phyloP scores from a whole-genome alignment of 805 yeast genomes.

The Deakozyma indianensis region DNA sequence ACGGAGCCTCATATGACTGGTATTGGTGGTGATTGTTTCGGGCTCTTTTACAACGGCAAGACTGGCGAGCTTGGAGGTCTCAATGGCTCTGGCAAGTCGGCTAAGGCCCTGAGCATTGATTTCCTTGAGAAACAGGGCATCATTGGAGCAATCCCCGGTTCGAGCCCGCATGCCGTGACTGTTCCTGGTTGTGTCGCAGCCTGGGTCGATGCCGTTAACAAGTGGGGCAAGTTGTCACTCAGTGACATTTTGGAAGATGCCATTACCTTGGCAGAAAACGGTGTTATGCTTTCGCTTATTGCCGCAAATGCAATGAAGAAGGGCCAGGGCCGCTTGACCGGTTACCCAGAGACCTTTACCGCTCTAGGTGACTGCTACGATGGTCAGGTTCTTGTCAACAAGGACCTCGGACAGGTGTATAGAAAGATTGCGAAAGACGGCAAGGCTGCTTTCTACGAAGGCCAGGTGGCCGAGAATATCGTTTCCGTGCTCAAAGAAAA shows the following conservation, averaged over 20 bases:
- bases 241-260: slow-evolving; percentile 31
- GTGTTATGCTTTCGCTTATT: slow-evolving; percentile 51
- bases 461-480: slow-evolving; percentile 54
- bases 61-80: slow-evolving; percentile 44
- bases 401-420: slow-evolving; percentile 37
- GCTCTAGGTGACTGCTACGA: slow-evolving; percentile 23
- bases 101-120: slow-evolving; percentile 34
- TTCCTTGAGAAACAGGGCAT: slow-evolving; percentile 31
- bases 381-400: slow-evolving; percentile 45
- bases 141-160: slow-evolving; percentile 30
- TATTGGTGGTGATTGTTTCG: slow-evolving; percentile 34
- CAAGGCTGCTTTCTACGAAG: slow-evolving; percentile 53
- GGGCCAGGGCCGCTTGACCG: slow-evolving; percentile 26
- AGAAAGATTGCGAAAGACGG: slow-evolving; percentile 40
- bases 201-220: slow-evolving; percentile 54
- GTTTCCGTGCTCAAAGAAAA: slow-evolving; percentile 34
- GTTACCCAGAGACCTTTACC: slow-evolving; percentile 21
- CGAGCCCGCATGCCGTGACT: slow-evolving; percentile 45
- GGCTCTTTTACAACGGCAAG: slow-evolving; percentile 38
- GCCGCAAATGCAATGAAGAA: slow-evolving; percentile 36
- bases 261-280: slow-evolving; percentile 52
- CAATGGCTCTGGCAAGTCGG: slow-evolving; percentile 67
- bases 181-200: slow-evolving; percentile 77
- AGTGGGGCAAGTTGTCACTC: slow-evolving; percentile 51
- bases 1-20: slow-evolving; percentile 28